Evolutionary conservation across 192 early-diverging fungal genomes (phyloP).

Genomic region (Spinellus fusiger): DNA sequence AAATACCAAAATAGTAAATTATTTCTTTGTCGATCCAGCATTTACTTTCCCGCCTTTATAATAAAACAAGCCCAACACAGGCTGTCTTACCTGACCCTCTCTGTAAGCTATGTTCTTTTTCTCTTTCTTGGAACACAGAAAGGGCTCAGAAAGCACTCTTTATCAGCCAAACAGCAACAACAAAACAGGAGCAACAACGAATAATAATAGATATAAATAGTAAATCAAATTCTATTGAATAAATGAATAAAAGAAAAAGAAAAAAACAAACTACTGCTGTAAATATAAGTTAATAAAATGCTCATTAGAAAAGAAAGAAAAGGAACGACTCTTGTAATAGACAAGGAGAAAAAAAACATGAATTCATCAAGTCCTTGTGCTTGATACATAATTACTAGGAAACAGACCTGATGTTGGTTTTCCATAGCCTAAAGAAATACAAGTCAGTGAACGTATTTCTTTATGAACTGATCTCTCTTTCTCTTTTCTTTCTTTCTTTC

Average conservation of each 20-base stretch:
- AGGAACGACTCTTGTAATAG: background rate
- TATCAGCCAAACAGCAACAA: background rate
- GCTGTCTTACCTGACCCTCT: no score
- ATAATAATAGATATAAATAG: background rate
- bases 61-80: no score
- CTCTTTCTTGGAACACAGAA: no score
- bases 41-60: no score
- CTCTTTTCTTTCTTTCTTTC: background rate
- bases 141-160: background rate
- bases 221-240: background rate
- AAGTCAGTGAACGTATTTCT: background rate
- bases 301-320: no score
- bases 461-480: no score
- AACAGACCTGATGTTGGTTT: constrained; percentile 61
- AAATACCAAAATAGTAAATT: background rate
- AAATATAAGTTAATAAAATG: background rate
- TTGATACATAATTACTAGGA: constrained; percentile 67
- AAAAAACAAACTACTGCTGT: background rate
- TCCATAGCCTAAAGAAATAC: constrained; percentile 22
- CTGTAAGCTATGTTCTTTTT: no score
- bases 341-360: background rate
- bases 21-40: no score
- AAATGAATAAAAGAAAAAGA: background rate
- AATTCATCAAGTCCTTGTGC: constrained; percentile 7
- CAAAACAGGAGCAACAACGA: background rate